Base-by-base conservation (phyloP, 495 filamentous ascomycete species). In the Bacidia rubella region DNA sequence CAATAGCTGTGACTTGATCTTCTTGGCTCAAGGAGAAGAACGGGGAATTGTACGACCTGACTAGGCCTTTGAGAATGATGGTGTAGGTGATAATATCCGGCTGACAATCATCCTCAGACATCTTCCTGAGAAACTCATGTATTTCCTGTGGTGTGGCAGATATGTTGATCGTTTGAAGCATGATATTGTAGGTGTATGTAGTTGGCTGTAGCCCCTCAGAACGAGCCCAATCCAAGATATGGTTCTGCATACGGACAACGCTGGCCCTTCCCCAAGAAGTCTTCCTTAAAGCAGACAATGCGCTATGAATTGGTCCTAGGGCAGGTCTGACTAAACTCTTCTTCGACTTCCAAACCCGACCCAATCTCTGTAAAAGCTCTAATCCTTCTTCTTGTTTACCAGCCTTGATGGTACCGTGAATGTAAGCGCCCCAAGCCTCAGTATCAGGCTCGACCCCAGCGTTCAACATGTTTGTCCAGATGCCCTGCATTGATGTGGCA, bases 151-250 rank as follows among this genome's bases (percentile, higher is more conserved):
- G 58, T 17, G 69, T 55, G 20, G 66, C 69, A 35, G 63, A 54
- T 17, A 72, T 70, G 53, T 87, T 67, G 40, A 77, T 60, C 2
- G 73, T 64, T 5, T 70, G 67, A 23, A 90, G 68, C 10, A 87
- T 70, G 2, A 71, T 79, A 65, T 89, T 90, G 68, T 78, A 89
- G 11, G 85, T 87, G 50, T 67, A 65, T 29, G 74, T 63, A 59
- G 86, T 75, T 17, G 80, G 79, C 29, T 68, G 49, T 43, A 90
- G 74, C 24, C 68, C 70, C 40, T 81, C 76, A 3, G 58, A 62
- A 7, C 59, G 60, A 0, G 81, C 82, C 78, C 81, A 86, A 11
- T 54, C 49, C 9, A 89, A 66, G 3, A 87, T 64, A n/a, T n/a
- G 22, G 4, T 29, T 38, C 15, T 50, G 47, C 25, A 50, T 35